Evolutionary conservation across 495 filamentous ascomycete genomes (phyloP).

Genomic region (Aspergillus sparsus): DNA sequence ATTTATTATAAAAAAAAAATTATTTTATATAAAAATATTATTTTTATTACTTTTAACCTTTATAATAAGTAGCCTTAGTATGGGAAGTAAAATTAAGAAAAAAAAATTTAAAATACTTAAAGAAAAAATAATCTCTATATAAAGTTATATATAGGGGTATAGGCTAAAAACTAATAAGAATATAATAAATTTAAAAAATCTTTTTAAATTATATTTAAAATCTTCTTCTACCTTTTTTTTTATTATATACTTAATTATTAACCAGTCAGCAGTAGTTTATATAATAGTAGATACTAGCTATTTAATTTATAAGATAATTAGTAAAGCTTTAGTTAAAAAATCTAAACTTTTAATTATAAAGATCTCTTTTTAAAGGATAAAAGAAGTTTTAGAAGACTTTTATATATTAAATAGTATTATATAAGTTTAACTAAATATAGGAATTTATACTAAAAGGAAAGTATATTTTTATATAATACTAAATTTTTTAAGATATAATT

Average conservation of each 20-base stretch:
- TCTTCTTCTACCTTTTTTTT: neutral
- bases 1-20: neutral
- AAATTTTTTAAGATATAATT: neutral
- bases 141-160: too few species aligned
- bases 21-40: conserved; percentile 1
- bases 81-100: too few species aligned
- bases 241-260: neutral
- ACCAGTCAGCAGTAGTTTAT: neutral
- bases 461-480: neutral
- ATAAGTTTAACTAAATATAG: conserved; percentile 6
- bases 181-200: neutral
- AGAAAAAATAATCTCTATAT: too few species aligned
- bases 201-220: neutral
- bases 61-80: too few species aligned
- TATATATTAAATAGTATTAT: neutral
- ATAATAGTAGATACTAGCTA: conserved; percentile 3
- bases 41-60: too few species aligned
- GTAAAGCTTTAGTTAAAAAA: neutral
- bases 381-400: neutral
- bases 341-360: neutral
- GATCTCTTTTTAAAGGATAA: neutral
- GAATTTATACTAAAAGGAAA: conserved; percentile 1
- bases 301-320: conserved; percentile 10
- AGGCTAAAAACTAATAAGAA: too few species aligned
- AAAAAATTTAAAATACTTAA: too few species aligned